Base-by-base conservation (phyloP, 192 early-diverging fungal species). In the Linderina pennispora region DNA sequence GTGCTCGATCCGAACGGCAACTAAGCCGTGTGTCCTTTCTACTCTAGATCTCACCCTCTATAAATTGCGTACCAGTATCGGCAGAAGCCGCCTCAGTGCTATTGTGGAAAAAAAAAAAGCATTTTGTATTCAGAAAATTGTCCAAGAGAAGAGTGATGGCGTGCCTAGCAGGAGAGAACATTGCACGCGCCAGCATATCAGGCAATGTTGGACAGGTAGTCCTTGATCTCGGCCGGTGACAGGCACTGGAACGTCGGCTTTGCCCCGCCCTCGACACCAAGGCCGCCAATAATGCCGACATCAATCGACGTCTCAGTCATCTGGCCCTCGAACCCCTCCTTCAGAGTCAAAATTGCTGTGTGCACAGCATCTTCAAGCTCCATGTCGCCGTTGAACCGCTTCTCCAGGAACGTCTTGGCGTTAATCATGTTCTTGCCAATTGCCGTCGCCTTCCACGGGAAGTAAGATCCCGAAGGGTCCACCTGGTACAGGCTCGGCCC, bases 351-450 rank as follows among this genome's bases (percentile, higher is more conserved):
- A 53, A 97, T 97, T n/a, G 97, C 88, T 10, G 94, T 99, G 76
- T 99, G 93, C 31, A 97, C 87, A 9, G 97, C 97, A 49, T 99
- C 97, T 74, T 99, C 97, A 20, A 97, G 80, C 69, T 97, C 94
- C 77, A 99, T 91, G 20, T 84, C 86, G 39, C 88, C 87, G 31
- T 89, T 86, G 37, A 54, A 92, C 83, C 92, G 65, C 81, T 99
- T 99, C 67, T 99, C 94, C 50, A 99, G 66, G 74, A 99, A 99
- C 3, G 93, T 98, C 81, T 98, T 98, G 49, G 97, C 92, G 69
- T 98, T 99, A 48, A 94, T 73, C 94, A 98, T 98, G 75, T 99
- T 97, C 66, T 99, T 99, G 40, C 97, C 97, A 40, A 98, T 97
- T 1, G 95, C 92, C 20, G 88, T 92, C 13, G 94, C 97, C 75